Evolutionary conservation across 768 basidiomycete species (phyloP), one percentile per base, ranked within the genome.

Genomic region (Mycena sanguinolenta): DNA sequence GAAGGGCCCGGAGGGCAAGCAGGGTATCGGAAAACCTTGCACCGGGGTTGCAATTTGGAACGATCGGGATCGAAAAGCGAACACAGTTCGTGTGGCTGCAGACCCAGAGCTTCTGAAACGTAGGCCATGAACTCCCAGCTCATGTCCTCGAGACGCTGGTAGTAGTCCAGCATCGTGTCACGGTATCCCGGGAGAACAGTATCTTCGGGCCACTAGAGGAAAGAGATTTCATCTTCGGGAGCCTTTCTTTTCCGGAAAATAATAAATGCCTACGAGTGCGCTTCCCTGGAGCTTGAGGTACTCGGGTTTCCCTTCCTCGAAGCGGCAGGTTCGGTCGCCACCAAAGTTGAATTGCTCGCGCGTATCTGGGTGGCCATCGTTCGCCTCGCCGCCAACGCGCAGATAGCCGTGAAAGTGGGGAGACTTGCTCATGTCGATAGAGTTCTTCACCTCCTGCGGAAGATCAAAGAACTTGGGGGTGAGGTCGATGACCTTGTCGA

Each of bases 21-120:
- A 7, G 89, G 88, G 69, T 90, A 90, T 74, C 88, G 86, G 60
- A 90, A 82, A 36, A 90, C 69, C 85, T 73, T 70, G 53, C 52
- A 53, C 16, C 63, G 53, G 27, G 65, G 64, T 67, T 90, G 87
- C 62, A 85, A 84, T 80, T 84, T 82, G 30, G 79, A 50, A n/a
- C 82, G 81, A 13, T 79, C 80, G 0, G 74, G 64, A 34, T 83
- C 84, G 65, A 82, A 86, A 72, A 90, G 89, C 32, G 77, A 75
- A 53, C 71, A 73, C 58, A 89, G 79, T 1, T 81, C 83, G 63
- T 85, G 79, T 1, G 83, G 74, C 5, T 82, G 73, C 19, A 90
- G 77, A 42, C 82, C 83, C 14, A 90, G 80, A 4, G 87, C 85
- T 69, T 88, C 74, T 21, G 44, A 46, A 46, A 46, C 44, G 10